Conservation (phyloP, 1,284 basidiomycete species). For the Pisolithus thermaeus region DNA sequence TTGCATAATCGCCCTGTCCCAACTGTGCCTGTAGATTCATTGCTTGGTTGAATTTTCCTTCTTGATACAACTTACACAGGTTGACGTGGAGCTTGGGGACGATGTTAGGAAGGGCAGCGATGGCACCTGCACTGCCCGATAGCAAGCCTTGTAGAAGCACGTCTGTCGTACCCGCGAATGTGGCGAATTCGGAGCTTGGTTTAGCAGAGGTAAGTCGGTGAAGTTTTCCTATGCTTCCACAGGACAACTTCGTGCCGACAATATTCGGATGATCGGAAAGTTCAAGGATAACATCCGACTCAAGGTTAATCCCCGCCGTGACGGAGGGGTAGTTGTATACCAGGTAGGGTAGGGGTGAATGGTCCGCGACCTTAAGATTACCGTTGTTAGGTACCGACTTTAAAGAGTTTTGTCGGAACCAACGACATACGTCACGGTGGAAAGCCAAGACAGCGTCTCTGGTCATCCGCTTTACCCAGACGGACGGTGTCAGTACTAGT, state of each 20-base stretch:
- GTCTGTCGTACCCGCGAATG: slow-evolving; percentile 62
- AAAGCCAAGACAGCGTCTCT: slow-evolving; percentile 57
- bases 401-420: slow-evolving; percentile 23
- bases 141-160: slow-evolving; percentile 64
- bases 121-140: slow-evolving; percentile 63
- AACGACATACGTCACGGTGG: slow-evolving; percentile 47
- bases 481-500: slow-evolving; percentile 68
- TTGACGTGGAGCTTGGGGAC: slow-evolving; percentile 67
- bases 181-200: slow-evolving; percentile 48
- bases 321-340: slow-evolving; percentile 87
- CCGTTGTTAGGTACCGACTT: neutral
- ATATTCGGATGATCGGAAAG: slow-evolving; percentile 82
- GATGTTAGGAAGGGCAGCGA: slow-evolving; percentile 74
- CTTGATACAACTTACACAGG: slow-evolving; percentile 54
- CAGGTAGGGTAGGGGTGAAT: slow-evolving; percentile 80
- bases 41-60: slow-evolving; percentile 60
- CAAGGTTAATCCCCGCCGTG: slow-evolving; percentile 81
- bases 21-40: slow-evolving; percentile 64
- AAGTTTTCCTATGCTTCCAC: slow-evolving; percentile 81
- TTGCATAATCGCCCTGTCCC: slow-evolving; percentile 69
- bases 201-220: slow-evolving; percentile 63
- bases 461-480: slow-evolving; percentile 62
- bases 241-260: slow-evolving; percentile 85
- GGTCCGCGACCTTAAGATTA: slow-evolving; percentile 62
- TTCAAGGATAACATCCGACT: slow-evolving; percentile 72